Base-by-base conservation (phyloP, 208 protist genomes). In the Zelonia costaricensis region DNA sequence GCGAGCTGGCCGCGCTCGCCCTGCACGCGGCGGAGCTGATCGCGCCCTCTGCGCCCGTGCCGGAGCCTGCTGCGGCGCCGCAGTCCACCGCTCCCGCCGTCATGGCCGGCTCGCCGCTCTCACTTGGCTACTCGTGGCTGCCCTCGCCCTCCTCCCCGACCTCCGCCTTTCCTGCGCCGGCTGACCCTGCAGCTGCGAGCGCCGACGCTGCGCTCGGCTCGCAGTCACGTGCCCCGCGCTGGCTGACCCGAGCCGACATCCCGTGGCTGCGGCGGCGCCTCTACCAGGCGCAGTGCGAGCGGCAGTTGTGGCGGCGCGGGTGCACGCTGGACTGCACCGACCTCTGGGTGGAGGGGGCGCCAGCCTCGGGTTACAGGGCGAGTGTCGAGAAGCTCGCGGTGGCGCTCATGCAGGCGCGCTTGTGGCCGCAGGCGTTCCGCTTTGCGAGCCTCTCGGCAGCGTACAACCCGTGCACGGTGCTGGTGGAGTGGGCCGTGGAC, bases 221-320 rank as follows among this genome's bases (percentile, higher is more conserved):
- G n/a, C 16, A 51, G 20, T 31, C 53, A 3, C 54, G 49, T n/a
- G 18, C 52, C 30, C 68, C 59, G 9, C 62, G 55, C 8, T 74
- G 70, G 57, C 76, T 89, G 44, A 80, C 68, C 15, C 78, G 76
- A 22, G 61, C 69, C 10, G 76, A 94, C 57, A 69, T 94, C 22
- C 88, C 88, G 4, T 91, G 76, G 75, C 72, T 94, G 39, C 75
- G 75, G 20, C 80, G 84, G 10, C 82, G 82, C 20, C 75, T 82
- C 43, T 92, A 80, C 65, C 82, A 90, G 66, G 88, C 84, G 15
- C 76, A 82, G 75, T 94, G 88, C 73, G 88, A 94, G 76, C 77
- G 78, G 10, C 67, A 79, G 63, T 70, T 94, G 25, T 70, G 78
- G 73, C 62, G 69, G 5, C 74, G 67, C 31, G 77, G 84, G 57